Conservation (phyloP, 2,329 filamentous ascomycete genomes). For the Colletotrichum brevisporum region DNA sequence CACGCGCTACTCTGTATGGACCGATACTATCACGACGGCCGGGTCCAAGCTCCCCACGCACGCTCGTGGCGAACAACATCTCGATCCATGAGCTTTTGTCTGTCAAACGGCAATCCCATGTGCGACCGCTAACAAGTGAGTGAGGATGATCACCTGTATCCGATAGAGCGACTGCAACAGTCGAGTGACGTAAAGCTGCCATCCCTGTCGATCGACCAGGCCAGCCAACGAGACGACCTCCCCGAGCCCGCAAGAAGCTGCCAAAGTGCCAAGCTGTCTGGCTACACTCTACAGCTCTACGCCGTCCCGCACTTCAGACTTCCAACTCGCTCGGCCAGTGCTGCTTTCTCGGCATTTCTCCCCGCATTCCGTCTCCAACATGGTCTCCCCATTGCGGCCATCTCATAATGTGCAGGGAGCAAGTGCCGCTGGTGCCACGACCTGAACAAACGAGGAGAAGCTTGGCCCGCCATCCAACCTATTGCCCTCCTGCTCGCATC, state of each 20-base stretch:
- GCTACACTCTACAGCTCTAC: background rate
- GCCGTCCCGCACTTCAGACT: constrained; percentile 1
- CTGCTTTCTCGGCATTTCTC: constrained; percentile 13
- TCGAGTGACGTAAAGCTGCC: constrained; percentile 27
- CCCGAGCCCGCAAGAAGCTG: background rate
- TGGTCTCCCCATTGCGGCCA: constrained; percentile 10
- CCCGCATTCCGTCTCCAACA: constrained; percentile 29
- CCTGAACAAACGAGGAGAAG: constrained; percentile 13
- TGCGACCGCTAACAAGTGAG: constrained; percentile 3
- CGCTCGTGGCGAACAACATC: constrained; percentile 12
- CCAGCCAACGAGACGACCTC: constrained; percentile 14
- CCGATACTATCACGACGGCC: background rate
- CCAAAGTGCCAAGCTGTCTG: background rate
- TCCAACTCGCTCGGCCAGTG: constrained; percentile 1
- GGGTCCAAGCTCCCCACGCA: constrained; percentile 10
- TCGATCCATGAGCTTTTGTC: constrained; percentile 16
- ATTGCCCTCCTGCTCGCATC: constrained; percentile 10
- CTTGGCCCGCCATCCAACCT: constrained; percentile 12
- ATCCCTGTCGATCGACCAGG: constrained; percentile 29
- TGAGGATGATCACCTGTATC: constrained; percentile 17
- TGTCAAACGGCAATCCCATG: constrained; percentile 2
- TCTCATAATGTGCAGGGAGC: constrained; percentile 16
- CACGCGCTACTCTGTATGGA: too few relatives aligned
- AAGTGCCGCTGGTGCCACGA: constrained; percentile 17
- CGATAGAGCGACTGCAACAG: constrained; percentile 12